Evolutionary conservation across 257 asterid genomes (phyloP).

Genomic region (Solanum chilense): DNA sequence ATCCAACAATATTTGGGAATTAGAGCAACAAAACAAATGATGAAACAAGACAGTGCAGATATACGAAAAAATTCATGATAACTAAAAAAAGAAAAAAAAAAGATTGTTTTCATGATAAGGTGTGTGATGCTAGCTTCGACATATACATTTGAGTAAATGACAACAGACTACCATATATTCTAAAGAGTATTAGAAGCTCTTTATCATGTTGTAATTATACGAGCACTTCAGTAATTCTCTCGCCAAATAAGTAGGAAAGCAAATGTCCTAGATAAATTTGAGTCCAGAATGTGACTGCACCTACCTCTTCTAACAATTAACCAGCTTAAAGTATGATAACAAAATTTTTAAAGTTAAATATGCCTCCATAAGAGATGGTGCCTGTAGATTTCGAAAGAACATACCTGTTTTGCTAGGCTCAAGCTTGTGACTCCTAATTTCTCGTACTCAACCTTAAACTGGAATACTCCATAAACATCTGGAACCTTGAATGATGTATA

Average conservation of each 20-base stretch:
- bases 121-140: background rate
- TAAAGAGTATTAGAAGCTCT: background rate
- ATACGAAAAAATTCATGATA: background rate
- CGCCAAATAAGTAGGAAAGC: background rate
- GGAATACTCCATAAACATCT: conserved; percentile 89
- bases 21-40: background rate
- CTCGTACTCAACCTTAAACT: conserved; percentile 76
- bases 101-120: background rate
- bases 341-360: background rate
- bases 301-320: background rate
- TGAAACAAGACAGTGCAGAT: background rate
- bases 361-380: background rate
- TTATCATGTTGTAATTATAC: background rate
- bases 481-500: conserved; percentile 77
- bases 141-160: background rate
- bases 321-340: background rate
- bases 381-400: background rate
- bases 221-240: background rate
- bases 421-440: conserved; percentile 66
- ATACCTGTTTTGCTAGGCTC: conserved; percentile 71
- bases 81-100: background rate
- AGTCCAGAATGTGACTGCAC: background rate
- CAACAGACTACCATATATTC: background rate
- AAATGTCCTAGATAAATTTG: background rate
- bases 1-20: background rate